Evolutionary conservation across 1,139 yeast species (phyloP), one percentile per base, ranked within the genome.

Genomic region (Scheffersomyces cryptocercus): DNA sequence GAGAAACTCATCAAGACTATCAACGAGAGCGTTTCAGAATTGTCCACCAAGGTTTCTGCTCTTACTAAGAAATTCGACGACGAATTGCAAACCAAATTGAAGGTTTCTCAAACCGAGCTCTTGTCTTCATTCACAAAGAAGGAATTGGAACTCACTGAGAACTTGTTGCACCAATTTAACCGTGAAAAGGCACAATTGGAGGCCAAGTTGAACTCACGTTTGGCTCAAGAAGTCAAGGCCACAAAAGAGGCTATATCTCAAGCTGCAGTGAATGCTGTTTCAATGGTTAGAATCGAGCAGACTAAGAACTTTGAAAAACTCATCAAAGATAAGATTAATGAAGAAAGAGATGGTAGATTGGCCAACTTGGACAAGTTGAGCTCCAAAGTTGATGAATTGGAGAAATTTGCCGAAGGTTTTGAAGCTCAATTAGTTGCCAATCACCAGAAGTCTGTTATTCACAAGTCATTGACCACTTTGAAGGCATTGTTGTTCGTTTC

Each of bases 311-410:
- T 89, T 64, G 84, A 86, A 52, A 70, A 77, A 49, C 74, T 84
- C 49, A 73, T 93, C 45, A 66, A 77, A 40, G 78, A 81, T 38
- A 81, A 79, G 50, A 79, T 95, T 41, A 95, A 89, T 55, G 58
- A 70, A 29, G 99, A 93, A 72, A 85, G 98, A 65, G 74, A 82
- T 46, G 90, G 91, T 30, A 84, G 95, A 61, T 79, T 90, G 55
- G 79, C 87, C 40, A 77, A 84, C 58, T 75, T 93, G 56, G 76
- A 77, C 29, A 79, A 80, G 48, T 74, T 95, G 45, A 71, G 79
- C 52, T 59, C 69, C 29, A 77, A 85, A 54, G 73, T 91, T 43
- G 72, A 67, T 30, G 77, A 77, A 35, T 69, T 88, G 50, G 88
- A 84, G 62, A 66, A 73, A 36, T 71, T 86, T 45, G 83, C 87